A percentile compares a stretch with the other conserved stretches of the same genome.
phyloP scores from a whole-genome alignment of 352 stramenopile genomes.

The Bremia lactucae region DNA sequence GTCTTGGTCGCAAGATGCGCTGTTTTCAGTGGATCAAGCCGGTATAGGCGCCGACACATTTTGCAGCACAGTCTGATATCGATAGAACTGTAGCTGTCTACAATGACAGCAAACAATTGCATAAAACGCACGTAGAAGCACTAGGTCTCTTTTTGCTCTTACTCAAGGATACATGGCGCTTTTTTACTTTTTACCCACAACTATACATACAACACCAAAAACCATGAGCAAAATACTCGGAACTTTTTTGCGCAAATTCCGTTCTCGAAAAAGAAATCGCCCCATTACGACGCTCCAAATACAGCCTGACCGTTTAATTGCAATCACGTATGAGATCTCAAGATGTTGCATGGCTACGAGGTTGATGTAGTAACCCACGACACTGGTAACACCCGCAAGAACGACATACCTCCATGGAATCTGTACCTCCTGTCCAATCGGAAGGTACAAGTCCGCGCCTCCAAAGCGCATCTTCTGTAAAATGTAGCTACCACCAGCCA shows the following conservation, averaged over 20 bases:
- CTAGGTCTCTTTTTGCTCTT: conserved; percentile 15
- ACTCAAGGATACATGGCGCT: conserved; percentile 4
- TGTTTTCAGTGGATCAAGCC: too few species aligned
- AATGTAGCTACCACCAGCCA: conserved; percentile 47
- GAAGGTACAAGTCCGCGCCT: conserved; percentile 44
- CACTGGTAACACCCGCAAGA: conserved; percentile 51
- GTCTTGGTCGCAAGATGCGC: conserved; percentile 29
- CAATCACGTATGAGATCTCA: conserved; percentile 77
- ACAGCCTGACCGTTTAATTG: conserved; percentile 75
- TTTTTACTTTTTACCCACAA: conserved; percentile 49
- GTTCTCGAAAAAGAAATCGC: conserved; percentile 61
- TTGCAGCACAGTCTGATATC: too few species aligned
- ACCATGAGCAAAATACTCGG: conserved; percentile 77
- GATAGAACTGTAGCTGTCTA: conserved; percentile 10
- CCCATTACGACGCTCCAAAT: conserved; percentile 77
- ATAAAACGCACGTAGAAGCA: too few species aligned
- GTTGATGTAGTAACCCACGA: conserved; percentile 82
- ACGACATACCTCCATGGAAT: conserved; percentile 67
- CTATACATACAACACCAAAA: conserved; percentile 65
- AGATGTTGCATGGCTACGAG: conserved; percentile 66
- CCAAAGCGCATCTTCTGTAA: conserved; percentile 50
- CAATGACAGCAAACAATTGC: not conserved
- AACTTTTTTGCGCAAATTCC: conserved; percentile 68
- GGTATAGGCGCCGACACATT: too few species aligned
- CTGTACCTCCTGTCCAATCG: conserved; percentile 40